Evolutionary conservation across 164 flowering plant genomes (phyloP).

Genomic region (Piper betle): DNA sequence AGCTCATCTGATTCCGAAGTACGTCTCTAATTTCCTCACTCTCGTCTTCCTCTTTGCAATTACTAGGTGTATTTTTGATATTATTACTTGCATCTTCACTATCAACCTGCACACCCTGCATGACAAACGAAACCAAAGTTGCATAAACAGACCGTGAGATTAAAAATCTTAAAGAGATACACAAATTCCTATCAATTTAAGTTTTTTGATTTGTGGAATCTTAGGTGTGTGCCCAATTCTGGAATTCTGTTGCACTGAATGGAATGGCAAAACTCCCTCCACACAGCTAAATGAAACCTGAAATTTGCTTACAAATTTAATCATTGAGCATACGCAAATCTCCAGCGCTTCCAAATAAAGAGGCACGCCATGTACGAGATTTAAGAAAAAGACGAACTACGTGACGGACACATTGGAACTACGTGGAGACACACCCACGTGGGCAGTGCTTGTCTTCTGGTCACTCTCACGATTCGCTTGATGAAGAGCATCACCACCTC

Average conservation of each 20-base stretch:
- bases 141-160: neutral
- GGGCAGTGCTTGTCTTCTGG: too few relatives aligned
- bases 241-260: slow-evolving; percentile 21
- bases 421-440: too few relatives aligned
- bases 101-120: slow-evolving; percentile 77
- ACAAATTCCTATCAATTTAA: slow-evolving; percentile 32
- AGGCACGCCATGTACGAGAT: too few relatives aligned
- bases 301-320: neutral
- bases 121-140: neutral
- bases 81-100: slow-evolving; percentile 32
- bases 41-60: slow-evolving; percentile 24
- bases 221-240: slow-evolving; percentile 61
- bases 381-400: too few relatives aligned
- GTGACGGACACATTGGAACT: too few relatives aligned
- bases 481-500: too few relatives aligned
- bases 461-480: too few relatives aligned
- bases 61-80: slow-evolving; percentile 19
- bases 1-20: slow-evolving; percentile 51
- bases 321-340: neutral
- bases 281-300: too few relatives aligned
- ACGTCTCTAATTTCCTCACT: slow-evolving; percentile 26
- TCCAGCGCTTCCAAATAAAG: too few relatives aligned
- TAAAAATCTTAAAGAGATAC: neutral
- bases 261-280: slow-evolving; percentile 14
- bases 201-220: slow-evolving; percentile 50